Base-by-base conservation (phyloP, 2,329 filamentous ascomycete genomes). In the Monosporascus ibericus region DNA sequence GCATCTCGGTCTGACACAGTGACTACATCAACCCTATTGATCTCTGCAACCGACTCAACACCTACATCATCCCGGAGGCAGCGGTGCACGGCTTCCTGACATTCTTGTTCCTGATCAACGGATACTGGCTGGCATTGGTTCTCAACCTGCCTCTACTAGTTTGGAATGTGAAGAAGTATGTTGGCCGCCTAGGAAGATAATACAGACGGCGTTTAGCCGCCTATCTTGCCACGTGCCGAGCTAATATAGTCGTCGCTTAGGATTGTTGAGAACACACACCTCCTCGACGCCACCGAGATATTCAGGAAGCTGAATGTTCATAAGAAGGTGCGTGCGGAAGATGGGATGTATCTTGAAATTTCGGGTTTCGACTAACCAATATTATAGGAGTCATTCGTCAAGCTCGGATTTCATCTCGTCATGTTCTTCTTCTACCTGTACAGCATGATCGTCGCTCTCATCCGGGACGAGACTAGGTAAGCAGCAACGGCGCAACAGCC, bases 371-470 rank as follows among this genome's bases (percentile, higher is more conserved):
- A 53, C 55, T 58, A 51, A 66, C 52, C 5, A 22, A 18, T 6
- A 3, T 42, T 44, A 18, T 60, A 96, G 92, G 94, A 99, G 84
- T 97, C 94, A 0, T 99, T 99, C 73, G 86, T 94, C 78, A 99
- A 99, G 79, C 89, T 99, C 44, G 94, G 92, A 52, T 99, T 99
- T 81, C 94, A 99, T 74, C 80, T 99, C 55, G 73, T 99, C 76
- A 96, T 99, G 91, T 99, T 99, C 84, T 99, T 99, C 85, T 99
- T 97, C 84, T 99, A 99, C 77, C 87, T 99, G 52, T 96, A 96
- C 83, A 95, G 89, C 86, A 95, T 94, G 89, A 94, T 94, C 64
- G 92, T 96, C 59, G 92, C 94, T 61, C 82, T 99, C 58, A 99
- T 99, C 78, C 86, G 88, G 68, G 94, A 97, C 73, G 94, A 99